These are phyloP conservation scores for Kluyveromyces lactis DNA, from an alignment of 805 yeast species.

Conservation along the genomic window DNA sequence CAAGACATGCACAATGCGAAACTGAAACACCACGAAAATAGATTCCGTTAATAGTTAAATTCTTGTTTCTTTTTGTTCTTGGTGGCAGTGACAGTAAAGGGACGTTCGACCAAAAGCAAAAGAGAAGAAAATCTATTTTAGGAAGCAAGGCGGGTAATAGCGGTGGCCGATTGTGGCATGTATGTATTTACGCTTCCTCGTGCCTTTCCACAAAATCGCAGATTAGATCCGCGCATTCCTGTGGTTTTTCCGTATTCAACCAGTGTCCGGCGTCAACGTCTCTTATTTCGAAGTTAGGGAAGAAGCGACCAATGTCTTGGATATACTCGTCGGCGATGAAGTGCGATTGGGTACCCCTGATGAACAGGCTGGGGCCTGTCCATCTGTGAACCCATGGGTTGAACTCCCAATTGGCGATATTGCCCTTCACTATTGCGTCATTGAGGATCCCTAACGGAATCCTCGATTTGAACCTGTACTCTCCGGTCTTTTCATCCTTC, in stretches of 20 bases:
- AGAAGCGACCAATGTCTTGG: conserved; percentile 63
- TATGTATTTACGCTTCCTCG: conserved; percentile 22
- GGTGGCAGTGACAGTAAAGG: too few species aligned
- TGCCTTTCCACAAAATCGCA: conserved; percentile 51
- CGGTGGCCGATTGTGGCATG: not conserved
- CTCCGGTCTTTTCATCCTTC: conserved; percentile 21
- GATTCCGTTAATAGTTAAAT: too few species aligned
- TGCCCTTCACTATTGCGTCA: conserved; percentile 53
- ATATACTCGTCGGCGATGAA: conserved; percentile 80
- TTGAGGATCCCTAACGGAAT: conserved; percentile 68
- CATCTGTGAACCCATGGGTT: conserved; percentile 45
- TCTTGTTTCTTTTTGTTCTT: too few species aligned
- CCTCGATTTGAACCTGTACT: conserved; percentile 26
- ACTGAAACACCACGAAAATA: too few species aligned
- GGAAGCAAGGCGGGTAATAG: too few species aligned
- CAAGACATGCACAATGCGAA: too few species aligned
- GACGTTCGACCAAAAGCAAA: too few species aligned
- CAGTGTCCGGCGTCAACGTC: conserved; percentile 89
- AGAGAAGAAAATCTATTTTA: too few species aligned
- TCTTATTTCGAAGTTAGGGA: conserved; percentile 66
- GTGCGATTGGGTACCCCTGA: conserved; percentile 67
- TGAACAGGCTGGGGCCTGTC: conserved; percentile 66
- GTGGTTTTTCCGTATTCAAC: conserved; percentile 82
- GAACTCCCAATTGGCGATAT: conserved; percentile 72
- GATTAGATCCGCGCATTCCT: conserved; percentile 57